Percentiles rank a stretch among this genome's conserved stretches.
Evolutionary conservation across 495 filamentous ascomycete genomes (phyloP).

Genomic region (Annulohypoxylon maeteangense): DNA sequence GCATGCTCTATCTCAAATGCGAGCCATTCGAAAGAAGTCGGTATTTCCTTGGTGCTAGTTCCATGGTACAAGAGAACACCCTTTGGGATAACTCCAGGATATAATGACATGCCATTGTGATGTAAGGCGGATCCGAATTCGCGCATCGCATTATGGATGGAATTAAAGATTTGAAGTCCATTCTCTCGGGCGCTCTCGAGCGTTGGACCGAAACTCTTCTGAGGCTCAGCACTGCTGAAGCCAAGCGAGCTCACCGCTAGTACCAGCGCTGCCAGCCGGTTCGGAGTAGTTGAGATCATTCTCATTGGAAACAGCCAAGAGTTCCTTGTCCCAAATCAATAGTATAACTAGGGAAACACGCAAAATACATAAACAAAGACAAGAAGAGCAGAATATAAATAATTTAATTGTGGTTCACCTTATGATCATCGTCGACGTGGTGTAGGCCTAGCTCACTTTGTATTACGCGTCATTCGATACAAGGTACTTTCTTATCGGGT

Average conservation of each 20-base stretch:
- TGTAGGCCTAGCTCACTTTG: neutral
- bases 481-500: constrained; percentile 14
- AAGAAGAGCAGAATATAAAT: neutral
- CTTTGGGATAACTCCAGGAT: constrained; percentile 65
- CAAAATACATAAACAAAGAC: neutral
- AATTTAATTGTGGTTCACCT: neutral
- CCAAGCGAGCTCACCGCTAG: constrained; percentile 12
- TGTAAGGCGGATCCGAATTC: constrained; percentile 76
- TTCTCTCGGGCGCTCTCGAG: constrained; percentile 53
- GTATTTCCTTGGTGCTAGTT: constrained; percentile 48
- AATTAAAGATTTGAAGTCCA: constrained; percentile 73
- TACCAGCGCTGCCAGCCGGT: constrained; percentile 11
- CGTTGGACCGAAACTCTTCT: constrained; percentile 38
- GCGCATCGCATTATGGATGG: constrained; percentile 72
- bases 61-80: constrained; percentile 74
- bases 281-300: neutral
- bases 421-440: neutral
- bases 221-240: neutral
- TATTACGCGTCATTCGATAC: constrained; percentile 22
- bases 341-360: neutral
- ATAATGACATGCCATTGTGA: constrained; percentile 76
- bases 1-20: constrained; percentile 78
- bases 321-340: neutral
- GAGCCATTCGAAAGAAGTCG: constrained; percentile 70
- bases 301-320: neutral